Conservation (phyloP, 495 filamentous ascomycete species). For the Podospora anserina region DNA sequence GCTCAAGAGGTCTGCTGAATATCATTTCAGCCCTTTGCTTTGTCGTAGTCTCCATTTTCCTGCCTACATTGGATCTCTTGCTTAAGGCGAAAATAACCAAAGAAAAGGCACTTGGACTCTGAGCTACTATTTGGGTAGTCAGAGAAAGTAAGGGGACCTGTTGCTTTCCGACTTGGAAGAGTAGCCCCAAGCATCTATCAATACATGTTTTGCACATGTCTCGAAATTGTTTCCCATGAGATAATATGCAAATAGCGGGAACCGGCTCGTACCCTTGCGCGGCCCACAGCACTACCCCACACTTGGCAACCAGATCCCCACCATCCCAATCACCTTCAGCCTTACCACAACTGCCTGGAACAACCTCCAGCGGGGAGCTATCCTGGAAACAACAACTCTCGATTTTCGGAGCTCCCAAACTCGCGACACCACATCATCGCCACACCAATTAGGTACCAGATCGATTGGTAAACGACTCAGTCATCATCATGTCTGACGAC, state of each 20-base stretch:
- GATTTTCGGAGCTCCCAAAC: background rate
- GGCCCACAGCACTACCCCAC: constrained; percentile 20
- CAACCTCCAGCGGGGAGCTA: background rate
- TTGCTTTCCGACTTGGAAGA: too few species aligned
- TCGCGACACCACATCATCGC: background rate
- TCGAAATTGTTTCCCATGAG: background rate
- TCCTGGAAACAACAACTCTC: constrained; percentile 1
- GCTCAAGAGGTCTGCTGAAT: too few species aligned
- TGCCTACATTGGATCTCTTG: too few species aligned
- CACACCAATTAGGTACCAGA: background rate
- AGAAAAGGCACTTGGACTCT: too few species aligned
- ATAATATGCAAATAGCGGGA: background rate
- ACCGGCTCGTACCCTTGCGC: background rate
- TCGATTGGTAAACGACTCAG: background rate
- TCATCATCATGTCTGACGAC: constrained; percentile 85
- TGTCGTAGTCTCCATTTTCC: too few species aligned
- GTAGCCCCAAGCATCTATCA: too few species aligned
- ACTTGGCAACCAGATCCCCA: constrained; percentile 8
- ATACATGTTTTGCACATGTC: too few species aligned
- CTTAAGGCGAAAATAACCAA: too few species aligned
- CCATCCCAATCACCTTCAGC: constrained; percentile 22
- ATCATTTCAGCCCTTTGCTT: too few species aligned
- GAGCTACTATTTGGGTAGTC: too few species aligned
- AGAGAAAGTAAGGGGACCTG: too few species aligned
- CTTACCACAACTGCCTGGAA: constrained; percentile 16